Base-by-base conservation (phyloP, 192 early-diverging fungal species). In the Dissophora globulifera region DNA sequence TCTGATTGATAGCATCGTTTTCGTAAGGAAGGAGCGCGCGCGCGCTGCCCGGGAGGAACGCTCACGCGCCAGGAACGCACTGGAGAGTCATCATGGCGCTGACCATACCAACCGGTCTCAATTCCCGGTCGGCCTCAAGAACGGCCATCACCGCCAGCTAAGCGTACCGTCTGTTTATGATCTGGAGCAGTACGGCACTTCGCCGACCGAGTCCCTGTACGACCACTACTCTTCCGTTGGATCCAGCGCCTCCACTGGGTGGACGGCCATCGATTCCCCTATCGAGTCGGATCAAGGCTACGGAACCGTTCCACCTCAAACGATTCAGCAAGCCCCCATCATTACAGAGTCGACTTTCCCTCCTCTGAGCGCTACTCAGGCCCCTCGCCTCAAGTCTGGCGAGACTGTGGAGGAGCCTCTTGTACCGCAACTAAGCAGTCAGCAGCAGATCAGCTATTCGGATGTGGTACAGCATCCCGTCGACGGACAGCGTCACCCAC, bases 211-310 rank as follows among this genome's bases (percentile, higher is more conserved):
- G 27, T 62, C 62, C 0, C 3, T 20, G 17, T 76, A 76, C 45
- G 72, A 76, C 27, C 63, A 76, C 26, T 76, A 76, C 25, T 76
- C 72, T 2, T 67, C 72, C 12, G 52, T 67, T 7, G 72, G 72
- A 17, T 76, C 72, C 22, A 67, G 54, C 25, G 62, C 58, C 10
- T 67, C 64, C 3, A 16, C 12, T 4, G 49, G 54, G 19, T 76
- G 72, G 72, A 53, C 54, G 33, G 50, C 41, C 22, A 20, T 23
- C 15, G 58, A 62, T 13, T 76, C 72, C 3, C 51, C 62, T 19
- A 46, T 67, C 1, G 72, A 76, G 23, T 76, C 72, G 9, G 72
- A 76, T 35, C 72, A 76, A 56, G 72, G 72, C 25, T 76, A 76
- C 19, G 72, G 72, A 27, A 76, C 72, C 9, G 63, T 67, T 12